Conservation (phyloP, 352 stramenopile genomes). For the Pythium volutum region DNA sequence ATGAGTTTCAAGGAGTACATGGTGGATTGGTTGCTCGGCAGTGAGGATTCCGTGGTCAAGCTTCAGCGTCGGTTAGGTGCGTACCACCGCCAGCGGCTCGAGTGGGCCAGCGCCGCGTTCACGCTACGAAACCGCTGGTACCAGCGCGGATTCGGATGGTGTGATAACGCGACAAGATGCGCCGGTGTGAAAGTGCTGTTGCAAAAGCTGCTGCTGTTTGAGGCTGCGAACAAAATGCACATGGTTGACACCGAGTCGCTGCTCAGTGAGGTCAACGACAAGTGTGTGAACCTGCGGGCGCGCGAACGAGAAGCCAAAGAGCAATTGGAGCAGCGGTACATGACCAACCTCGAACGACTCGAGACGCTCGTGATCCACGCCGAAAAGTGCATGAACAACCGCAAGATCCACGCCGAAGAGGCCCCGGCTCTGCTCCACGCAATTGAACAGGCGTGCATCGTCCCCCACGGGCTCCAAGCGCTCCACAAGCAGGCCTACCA, state of each 20-base stretch:
- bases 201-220: slow-evolving; percentile 51
- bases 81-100: slow-evolving; percentile 49
- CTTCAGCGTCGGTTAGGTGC: slow-evolving; percentile 42
- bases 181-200: slow-evolving; percentile 63
- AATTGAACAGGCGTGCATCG: slow-evolving; percentile 61
- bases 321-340: slow-evolving; percentile 39
- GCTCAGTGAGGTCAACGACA: slow-evolving; percentile 58
- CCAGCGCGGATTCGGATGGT: slow-evolving; percentile 62
- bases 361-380: slow-evolving; percentile 50
- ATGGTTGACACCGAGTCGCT: slow-evolving; percentile 64
- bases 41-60: slow-evolving; percentile 43
- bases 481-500: slow-evolving; percentile 58
- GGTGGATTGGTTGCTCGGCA: slow-evolving; percentile 60
- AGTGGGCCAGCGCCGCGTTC: slow-evolving; percentile 54
- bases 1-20: slow-evolving; percentile 45
- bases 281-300: slow-evolving; percentile 48
- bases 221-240: slow-evolving; percentile 73
- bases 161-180: slow-evolving; percentile 48
- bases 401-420: slow-evolving; percentile 70
- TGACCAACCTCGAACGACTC: slow-evolving; percentile 40
- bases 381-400: slow-evolving; percentile 67
- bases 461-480: slow-evolving; percentile 42
- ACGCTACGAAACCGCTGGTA: slow-evolving; percentile 67
- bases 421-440: slow-evolving; percentile 57
- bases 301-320: slow-evolving; percentile 43